A percentile compares a stretch with the other conserved stretches of the same genome.
These are phyloP conservation scores for Eutypella sp. DNA, from an alignment of 2,329 filamentous ascomycete genomes.

Conservation along the genomic window DNA sequence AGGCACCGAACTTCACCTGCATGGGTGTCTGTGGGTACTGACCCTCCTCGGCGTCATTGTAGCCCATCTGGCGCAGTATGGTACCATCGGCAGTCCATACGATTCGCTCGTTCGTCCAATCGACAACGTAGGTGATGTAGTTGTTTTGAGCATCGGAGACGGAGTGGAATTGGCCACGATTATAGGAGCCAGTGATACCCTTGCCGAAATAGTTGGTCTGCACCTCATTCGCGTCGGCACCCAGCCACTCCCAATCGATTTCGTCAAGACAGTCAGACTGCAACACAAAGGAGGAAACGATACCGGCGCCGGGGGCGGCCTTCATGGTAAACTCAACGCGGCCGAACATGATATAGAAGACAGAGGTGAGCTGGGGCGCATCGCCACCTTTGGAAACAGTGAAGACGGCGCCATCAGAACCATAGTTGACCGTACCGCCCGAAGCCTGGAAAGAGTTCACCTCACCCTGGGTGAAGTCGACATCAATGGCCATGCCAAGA, in stretches of 20 bases:
- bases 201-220: slow-evolving; percentile 98
- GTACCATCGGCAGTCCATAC: slow-evolving; percentile 80
- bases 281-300: slow-evolving; percentile 87
- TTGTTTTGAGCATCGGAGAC: slow-evolving; percentile 62
- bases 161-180: slow-evolving; percentile 78
- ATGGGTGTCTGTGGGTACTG: slow-evolving; percentile 96
- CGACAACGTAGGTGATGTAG: slow-evolving; percentile 83
- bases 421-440: slow-evolving; percentile 67
- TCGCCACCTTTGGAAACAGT: slow-evolving; percentile 75
- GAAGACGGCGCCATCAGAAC: slow-evolving; percentile 71
- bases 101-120: slow-evolving; percentile 84
- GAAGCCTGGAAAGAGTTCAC: slow-evolving; percentile 73
- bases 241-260: slow-evolving; percentile 97
- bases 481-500: slow-evolving; percentile 73
- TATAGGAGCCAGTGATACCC: slow-evolving; percentile 77
- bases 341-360: slow-evolving; percentile 99
- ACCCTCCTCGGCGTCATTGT: slow-evolving; percentile 59
- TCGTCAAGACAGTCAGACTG: slow-evolving; percentile 91
- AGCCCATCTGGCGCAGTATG: slow-evolving; percentile 70
- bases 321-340: slow-evolving; percentile 82
- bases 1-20: slow-evolving; percentile 87
- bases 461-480: slow-evolving; percentile 75
- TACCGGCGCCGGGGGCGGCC: slow-evolving; percentile 80
- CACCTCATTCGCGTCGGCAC: slow-evolving; percentile 69
- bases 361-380: slow-evolving; percentile 76